A percentile compares a stretch with the other conserved stretches of the same genome.
Conservation (phyloP, 2,329 filamentous ascomycete genomes). For the Aspergillus novoparasiticus region DNA sequence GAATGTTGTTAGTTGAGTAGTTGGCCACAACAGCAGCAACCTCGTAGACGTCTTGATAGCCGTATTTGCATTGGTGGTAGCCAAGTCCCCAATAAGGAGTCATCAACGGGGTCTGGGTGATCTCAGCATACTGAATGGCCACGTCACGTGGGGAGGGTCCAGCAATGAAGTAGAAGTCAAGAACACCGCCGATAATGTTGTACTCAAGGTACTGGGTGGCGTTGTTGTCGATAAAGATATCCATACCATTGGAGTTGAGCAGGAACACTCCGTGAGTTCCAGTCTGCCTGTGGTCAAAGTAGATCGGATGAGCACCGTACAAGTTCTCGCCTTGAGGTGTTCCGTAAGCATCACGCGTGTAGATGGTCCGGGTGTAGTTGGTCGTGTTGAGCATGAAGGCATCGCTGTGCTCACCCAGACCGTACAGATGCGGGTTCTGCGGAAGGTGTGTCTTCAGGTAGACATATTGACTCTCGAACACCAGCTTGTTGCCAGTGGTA, state of each 20-base stretch:
- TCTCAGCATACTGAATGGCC: conserved; percentile 59
- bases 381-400: conserved; percentile 47
- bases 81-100: conserved; percentile 67
- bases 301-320: conserved; percentile 73
- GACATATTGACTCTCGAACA: conserved; percentile 76
- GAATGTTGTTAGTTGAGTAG: conserved; percentile 44
- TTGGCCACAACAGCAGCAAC: conserved; percentile 47
- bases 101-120: conserved; percentile 61
- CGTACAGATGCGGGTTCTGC: conserved; percentile 70
- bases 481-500: conserved; percentile 61
- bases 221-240: conserved; percentile 68
- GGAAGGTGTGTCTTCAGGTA: conserved; percentile 68
- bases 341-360: not conserved
- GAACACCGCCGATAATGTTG: conserved; percentile 73
- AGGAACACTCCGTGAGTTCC: conserved; percentile 69
- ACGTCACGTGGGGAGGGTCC: conserved; percentile 62
- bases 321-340: conserved; percentile 52
- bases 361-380: not conserved
- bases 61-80: conserved; percentile 65
- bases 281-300: conserved; percentile 65
- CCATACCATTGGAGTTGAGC: conserved; percentile 74
- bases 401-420: conserved; percentile 76
- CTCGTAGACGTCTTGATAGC: conserved; percentile 55
- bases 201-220: conserved; percentile 64
- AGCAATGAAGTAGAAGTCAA: conserved; percentile 71